A percentile compares a stretch with the other conserved stretches of the same genome.
These are phyloP conservation scores for Climacium dendroides DNA, from an alignment of 225 moss, liverwort and hornwort species.

Conservation along the genomic window DNA sequence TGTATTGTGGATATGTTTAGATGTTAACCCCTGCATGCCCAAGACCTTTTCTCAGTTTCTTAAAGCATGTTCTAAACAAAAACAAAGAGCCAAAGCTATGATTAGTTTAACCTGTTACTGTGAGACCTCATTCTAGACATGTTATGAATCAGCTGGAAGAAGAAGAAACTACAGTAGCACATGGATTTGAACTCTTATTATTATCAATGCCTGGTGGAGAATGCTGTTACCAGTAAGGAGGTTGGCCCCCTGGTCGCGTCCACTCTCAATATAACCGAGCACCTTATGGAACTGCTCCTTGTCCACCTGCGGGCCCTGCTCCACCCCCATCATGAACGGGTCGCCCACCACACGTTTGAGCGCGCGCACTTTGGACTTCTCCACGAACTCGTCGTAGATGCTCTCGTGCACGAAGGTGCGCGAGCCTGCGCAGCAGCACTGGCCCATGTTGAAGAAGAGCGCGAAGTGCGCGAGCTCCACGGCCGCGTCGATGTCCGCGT, in stretches of 20 bases:
- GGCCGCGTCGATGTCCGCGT: conserved; percentile 63
- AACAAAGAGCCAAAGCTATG: background rate
- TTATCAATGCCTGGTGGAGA: background rate
- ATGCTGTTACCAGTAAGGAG: conserved; percentile 39
- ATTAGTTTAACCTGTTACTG: background rate
- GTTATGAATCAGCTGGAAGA: background rate
- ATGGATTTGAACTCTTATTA: no score
- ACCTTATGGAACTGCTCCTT: conserved; percentile 63
- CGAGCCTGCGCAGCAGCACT: conserved; percentile 79
- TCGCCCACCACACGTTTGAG: conserved; percentile 78
- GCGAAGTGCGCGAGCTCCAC: conserved; percentile 80
- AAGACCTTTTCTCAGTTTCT: background rate
- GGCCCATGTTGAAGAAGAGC: conserved; percentile 89
- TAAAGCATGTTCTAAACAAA: background rate
- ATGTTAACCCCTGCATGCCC: background rate
- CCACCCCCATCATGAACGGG: conserved; percentile 60
- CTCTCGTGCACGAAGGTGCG: conserved; percentile 90
- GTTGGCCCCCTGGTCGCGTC: conserved; percentile 59
- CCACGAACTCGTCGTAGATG: conserved; percentile 81
- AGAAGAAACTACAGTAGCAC: background rate
- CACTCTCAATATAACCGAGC: conserved; percentile 46
- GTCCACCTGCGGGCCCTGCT: conserved; percentile 88
- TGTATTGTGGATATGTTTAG: background rate
- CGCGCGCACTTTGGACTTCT: conserved; percentile 66
- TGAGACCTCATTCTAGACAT: background rate